Evolutionary conservation across 2,329 filamentous ascomycete genomes (phyloP).

Genomic region (Exserohilum turcica): DNA sequence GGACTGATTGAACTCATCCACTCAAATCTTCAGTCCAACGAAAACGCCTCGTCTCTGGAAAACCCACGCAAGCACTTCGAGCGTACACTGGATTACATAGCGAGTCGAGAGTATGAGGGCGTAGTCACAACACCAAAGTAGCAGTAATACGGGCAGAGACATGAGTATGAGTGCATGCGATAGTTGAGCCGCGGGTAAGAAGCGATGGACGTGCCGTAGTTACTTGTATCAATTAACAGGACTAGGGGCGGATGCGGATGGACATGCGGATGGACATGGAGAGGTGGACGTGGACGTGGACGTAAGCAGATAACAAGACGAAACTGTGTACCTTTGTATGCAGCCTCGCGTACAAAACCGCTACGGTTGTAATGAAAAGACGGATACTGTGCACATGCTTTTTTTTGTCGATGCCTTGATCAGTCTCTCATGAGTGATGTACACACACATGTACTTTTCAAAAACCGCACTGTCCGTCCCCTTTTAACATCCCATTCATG

Average conservation of each 20-base stretch:
- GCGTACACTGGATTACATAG: conserved; percentile 92
- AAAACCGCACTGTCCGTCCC: too few relatives aligned
- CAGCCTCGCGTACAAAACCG: conserved; percentile 13
- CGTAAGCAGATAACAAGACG: background rate
- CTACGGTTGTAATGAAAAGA: conserved; percentile 7
- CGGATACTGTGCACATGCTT: background rate
- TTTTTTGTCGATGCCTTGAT: too few relatives aligned
- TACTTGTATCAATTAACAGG: conserved; percentile 17
- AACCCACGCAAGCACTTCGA: conserved; percentile 92
- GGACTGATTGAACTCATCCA: conserved; percentile 98
- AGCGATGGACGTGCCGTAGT: background rate
- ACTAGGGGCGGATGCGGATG: too few relatives aligned
- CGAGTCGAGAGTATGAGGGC: conserved; percentile 88
- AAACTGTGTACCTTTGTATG: conserved; percentile 3
- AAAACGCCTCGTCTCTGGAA: conserved; percentile 82
- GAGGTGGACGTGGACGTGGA: background rate
- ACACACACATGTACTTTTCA: too few relatives aligned
- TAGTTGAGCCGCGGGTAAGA: background rate
- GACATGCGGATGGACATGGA: too few relatives aligned
- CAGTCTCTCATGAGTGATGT: too few relatives aligned
- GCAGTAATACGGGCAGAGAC: conserved; percentile 7
- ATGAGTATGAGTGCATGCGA: background rate
- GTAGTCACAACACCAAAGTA: conserved; percentile 72
- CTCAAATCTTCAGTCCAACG: conserved; percentile 87
- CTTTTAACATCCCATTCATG: too few relatives aligned